Evolutionary conservation across 225 moss, liverwort and hornwort genomes (phyloP), one percentile per base, ranked within the genome.

Genomic region (Pseudisothecium myosuroides): DNA sequence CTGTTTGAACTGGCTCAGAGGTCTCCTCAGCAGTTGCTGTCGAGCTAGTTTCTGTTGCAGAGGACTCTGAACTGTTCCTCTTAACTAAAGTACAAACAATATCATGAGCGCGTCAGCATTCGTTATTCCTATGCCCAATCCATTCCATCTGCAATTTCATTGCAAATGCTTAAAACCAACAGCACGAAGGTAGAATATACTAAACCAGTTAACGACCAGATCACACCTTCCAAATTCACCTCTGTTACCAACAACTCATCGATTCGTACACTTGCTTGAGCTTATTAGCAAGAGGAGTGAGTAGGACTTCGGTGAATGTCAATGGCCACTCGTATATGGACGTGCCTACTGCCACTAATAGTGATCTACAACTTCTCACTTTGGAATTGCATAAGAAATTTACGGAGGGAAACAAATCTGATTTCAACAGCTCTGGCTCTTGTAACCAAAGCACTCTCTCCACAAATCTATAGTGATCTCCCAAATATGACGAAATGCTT

Each of bases 1-100:
- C 90, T 16, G 16, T 76, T 87, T 91, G 88, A 86, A 94, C 92
- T 56, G 92, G 92, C 72, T 94, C 93, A 84, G 90, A 83, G 36
- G 62, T 94, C 56, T 91, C 93, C 81, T 92, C 91, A 17, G 62
- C 86, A 63, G 89, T 81, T 58, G 88, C 71, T 58, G 89, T 84
- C 50, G 88, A 74, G 41, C 83, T 74, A 14, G 87, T 56, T 76
- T 87, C 93, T 86, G 88, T 27, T 81, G 83, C 49, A 54, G 91
- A 71, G 26, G 84, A 84, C 83, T 84, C 93, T 82, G 92, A 64
- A 84, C 41, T 90, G 54, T 59, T 88, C 74, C 80, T 83, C 80
- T 93, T 93, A 58, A 81, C 93, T 94, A 24, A 7, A 81, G 7
- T 9, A 73, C 27, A 82, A 58, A 75, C 24, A 68, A 77, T n/a